phyloP scores from a whole-genome alignment of 106 monocot genomes.

The Dioscorea alata region DNA sequence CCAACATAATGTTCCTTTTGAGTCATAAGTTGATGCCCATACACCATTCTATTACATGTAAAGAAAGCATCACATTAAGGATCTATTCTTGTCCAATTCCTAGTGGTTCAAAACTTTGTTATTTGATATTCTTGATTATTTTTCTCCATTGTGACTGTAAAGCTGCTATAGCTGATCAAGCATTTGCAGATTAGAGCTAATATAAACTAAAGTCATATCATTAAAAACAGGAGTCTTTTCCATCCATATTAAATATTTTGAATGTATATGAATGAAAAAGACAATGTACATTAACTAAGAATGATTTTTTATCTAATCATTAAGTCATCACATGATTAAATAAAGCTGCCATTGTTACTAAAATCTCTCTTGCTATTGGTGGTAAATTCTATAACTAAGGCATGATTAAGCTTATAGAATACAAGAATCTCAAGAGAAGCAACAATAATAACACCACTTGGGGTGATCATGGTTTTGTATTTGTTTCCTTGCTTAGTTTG shows the following conservation, averaged over 20 bases:
- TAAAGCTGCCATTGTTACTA: too few relatives aligned
- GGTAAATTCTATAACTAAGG: not conserved
- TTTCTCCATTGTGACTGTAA: too few relatives aligned
- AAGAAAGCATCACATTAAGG: not conserved
- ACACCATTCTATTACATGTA: not conserved
- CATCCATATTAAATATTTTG: too few relatives aligned
- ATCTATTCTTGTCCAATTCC: not conserved
- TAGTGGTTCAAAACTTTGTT: not conserved
- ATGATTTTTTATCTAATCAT: too few relatives aligned
- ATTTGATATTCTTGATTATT: too few relatives aligned
- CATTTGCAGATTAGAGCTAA: not conserved
- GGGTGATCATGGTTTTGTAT: not conserved
- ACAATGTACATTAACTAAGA: too few relatives aligned
- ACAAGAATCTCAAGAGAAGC: not conserved
- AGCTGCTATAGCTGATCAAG: too few relatives aligned
- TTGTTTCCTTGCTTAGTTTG: conserved; percentile 1
- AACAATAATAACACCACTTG: not conserved
- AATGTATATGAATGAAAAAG: too few relatives aligned
- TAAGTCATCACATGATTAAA: too few relatives aligned
- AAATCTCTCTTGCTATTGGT: too few relatives aligned
- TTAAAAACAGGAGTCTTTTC: too few relatives aligned
- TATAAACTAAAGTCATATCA: not conserved
- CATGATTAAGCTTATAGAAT: not conserved
- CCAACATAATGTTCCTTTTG: not conserved
- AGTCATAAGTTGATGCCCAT: not conserved